A percentile compares a stretch with the other conserved stretches of the same genome.
phyloP scores from a whole-genome alignment of 345 rosid species.

The Brassica napus region Da-Ae NC_063443.1:16860001-16860500 shows the following conservation, averaged over 20 bases:
- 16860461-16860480: constrained; percentile 75
- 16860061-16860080: not conserved
- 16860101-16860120: too few relatives aligned
- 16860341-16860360: constrained; percentile 67
- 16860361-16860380: constrained; percentile 75
- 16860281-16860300: not conserved
- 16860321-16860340: constrained; percentile 47
- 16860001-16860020: constrained; percentile 2
- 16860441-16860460: constrained; percentile 66
- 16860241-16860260: not conserved
- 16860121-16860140: not conserved
- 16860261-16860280: constrained; percentile 1
- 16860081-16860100: not conserved
- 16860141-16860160: not conserved
- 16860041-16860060: not conserved
- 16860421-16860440: constrained; percentile 77
- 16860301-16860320: not conserved
- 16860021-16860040: constrained; percentile 1
- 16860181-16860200: not conserved
- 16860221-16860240: not conserved
- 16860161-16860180: not conserved
- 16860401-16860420: constrained; percentile 80
- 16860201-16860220: not conserved
- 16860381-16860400: constrained; percentile 84
- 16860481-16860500: constrained; percentile 74